Conservation (phyloP, 2,329 filamentous ascomycete species). For the Ceratocystis cubensis region DNA sequence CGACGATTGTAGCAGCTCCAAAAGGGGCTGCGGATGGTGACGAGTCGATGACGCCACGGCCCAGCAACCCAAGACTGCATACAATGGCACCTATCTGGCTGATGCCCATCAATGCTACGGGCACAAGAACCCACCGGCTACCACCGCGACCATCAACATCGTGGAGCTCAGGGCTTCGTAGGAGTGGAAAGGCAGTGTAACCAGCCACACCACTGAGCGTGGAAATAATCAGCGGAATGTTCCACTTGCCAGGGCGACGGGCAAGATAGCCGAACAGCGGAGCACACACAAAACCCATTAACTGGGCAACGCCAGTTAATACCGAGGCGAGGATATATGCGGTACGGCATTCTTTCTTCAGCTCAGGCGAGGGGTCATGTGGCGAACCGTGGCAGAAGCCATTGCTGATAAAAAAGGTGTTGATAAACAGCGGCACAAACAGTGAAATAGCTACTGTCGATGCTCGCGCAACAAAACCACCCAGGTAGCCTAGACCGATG, state of each 20-base stretch:
- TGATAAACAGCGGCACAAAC: conserved; percentile 87
- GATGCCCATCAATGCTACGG: conserved; percentile 71
- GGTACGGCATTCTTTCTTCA: conserved; percentile 71
- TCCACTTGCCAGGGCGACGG: conserved; percentile 52
- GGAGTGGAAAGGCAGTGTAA: conserved; percentile 62
- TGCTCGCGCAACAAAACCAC: conserved; percentile 86
- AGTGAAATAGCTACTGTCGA: conserved; percentile 91
- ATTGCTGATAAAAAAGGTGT: conserved; percentile 72
- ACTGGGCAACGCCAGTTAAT: conserved; percentile 77
- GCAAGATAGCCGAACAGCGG: conserved; percentile 79
- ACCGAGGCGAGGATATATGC: conserved; percentile 83
- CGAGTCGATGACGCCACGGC: conserved; percentile 54
- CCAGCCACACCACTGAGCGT: conserved; percentile 63
- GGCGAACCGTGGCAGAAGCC: conserved; percentile 63
- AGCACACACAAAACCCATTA: conserved; percentile 71
- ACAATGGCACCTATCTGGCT: conserved; percentile 96
- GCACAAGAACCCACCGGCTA: conserved; percentile 54
- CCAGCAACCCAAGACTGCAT: conserved; percentile 80
- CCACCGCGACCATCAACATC: conserved; percentile 53
- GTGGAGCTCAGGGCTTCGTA: conserved; percentile 63
- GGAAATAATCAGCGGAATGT: conserved; percentile 61
- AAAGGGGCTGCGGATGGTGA: background rate
- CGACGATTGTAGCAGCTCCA: background rate
- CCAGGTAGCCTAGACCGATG: conserved; percentile 79
- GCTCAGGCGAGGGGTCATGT: conserved; percentile 53